A percentile compares a stretch with the other conserved stretches of the same genome.
Conservation (phyloP, 495 filamentous ascomycete genomes). For the Lophiotrema nucula region DNA sequence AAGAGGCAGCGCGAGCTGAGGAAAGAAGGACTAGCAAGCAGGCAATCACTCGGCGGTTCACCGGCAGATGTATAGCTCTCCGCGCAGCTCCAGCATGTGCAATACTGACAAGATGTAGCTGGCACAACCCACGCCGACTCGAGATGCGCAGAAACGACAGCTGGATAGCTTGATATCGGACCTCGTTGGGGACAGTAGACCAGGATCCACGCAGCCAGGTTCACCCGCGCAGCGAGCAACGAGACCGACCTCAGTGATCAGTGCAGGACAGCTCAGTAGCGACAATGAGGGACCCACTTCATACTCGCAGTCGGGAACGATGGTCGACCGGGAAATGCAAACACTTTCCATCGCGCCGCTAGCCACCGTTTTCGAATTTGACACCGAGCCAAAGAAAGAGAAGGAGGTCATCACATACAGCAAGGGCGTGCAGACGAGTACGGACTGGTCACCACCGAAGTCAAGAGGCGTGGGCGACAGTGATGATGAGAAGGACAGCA, state of each 20-base stretch:
- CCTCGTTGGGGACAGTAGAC: slow-evolving; percentile 73
- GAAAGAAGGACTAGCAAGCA: slow-evolving; percentile 63
- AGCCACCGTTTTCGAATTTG: slow-evolving; percentile 71
- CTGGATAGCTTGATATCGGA: slow-evolving; percentile 79
- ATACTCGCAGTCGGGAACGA: not conserved
- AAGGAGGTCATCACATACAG: slow-evolving; percentile 86
- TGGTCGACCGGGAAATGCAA: slow-evolving; percentile 48
- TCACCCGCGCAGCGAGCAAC: slow-evolving; percentile 64
- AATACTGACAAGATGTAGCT: slow-evolving; percentile 56
- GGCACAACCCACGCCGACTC: slow-evolving; percentile 64
- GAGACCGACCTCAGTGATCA: slow-evolving; percentile 80
- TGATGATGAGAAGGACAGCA: slow-evolving; percentile 66
- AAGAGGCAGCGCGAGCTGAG: slow-evolving; percentile 86
- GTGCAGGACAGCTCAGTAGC: slow-evolving; percentile 62
- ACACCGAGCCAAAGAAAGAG: slow-evolving; percentile 56
- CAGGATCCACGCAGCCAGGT: slow-evolving; percentile 62
- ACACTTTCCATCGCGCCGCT: slow-evolving; percentile 67
- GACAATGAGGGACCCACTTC: slow-evolving; percentile 40
- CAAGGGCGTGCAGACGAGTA: slow-evolving; percentile 86
- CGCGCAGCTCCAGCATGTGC: not conserved
- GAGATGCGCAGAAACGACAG: slow-evolving; percentile 70
- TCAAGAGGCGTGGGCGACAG: slow-evolving; percentile 41
- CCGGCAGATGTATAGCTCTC: slow-evolving; percentile 28
- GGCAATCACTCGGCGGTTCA: slow-evolving; percentile 61
- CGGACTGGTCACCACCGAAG: slow-evolving; percentile 43